Evolutionary conservation across 768 basidiomycete genomes (phyloP).

Genomic region (Russula abietina): DNA sequence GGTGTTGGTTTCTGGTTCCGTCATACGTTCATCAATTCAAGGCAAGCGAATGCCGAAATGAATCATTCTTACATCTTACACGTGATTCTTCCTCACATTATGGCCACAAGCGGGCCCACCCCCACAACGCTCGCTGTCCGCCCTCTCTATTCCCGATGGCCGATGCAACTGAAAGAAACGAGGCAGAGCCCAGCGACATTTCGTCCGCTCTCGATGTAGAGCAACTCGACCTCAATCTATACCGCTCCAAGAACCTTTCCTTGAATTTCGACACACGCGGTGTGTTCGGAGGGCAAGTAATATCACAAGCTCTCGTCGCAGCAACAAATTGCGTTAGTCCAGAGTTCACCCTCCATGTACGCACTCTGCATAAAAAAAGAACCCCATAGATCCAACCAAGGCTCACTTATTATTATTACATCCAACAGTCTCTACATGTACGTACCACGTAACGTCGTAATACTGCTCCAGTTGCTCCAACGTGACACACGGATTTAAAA

Average conservation of each 20-base stretch:
- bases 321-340: conserved; percentile 71
- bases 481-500: conserved; percentile 28
- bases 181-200: conserved; percentile 39
- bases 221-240: conserved; percentile 67
- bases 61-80: not conserved
- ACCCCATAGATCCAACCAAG: too few relatives aligned
- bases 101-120: too few relatives aligned
- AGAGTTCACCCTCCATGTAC: conserved; percentile 63
- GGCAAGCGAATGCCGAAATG: too few relatives aligned
- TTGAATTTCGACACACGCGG: conserved; percentile 58
- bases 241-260: conserved; percentile 69
- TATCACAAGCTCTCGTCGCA: conserved; percentile 78
- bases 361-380: too few relatives aligned
- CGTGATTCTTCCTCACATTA: not conserved
- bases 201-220: conserved; percentile 74
- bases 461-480: not conserved
- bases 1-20: conserved; percentile 13
- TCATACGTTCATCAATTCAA: not conserved
- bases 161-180: conserved; percentile 10
- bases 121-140: not conserved
- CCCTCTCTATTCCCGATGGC: conserved; percentile 1
- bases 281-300: conserved; percentile 85
- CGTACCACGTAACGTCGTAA: conserved; percentile 26
- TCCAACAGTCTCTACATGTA: conserved; percentile 61
- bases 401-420: not conserved